Conservation (phyloP, 371 early-diverging fungal genomes). For the Lichtheimia hyalospora region DNA sequence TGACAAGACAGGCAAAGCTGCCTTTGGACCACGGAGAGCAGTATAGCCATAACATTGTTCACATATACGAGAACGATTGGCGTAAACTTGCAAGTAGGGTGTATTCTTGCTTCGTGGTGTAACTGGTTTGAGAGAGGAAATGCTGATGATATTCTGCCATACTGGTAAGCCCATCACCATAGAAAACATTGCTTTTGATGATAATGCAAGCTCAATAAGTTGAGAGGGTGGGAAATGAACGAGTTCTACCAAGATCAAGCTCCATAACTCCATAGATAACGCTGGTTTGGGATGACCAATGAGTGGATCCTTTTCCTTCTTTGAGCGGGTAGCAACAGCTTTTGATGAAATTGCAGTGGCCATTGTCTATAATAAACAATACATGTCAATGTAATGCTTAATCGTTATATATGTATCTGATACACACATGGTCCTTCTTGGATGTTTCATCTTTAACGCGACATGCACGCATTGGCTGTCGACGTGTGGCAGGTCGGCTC, state of each 20-base stretch:
- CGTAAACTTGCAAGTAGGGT: neutral
- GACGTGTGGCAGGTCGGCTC: too few relatives aligned
- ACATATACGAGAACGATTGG: neutral
- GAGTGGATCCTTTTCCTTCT: too few relatives aligned
- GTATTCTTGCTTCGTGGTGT: neutral
- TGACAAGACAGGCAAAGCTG: neutral
- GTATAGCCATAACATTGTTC: neutral
- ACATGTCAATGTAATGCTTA: too few relatives aligned
- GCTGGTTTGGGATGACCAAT: too few relatives aligned
- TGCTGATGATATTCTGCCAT: neutral
- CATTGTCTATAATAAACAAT: too few relatives aligned
- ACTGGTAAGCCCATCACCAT: constrained; percentile 4
- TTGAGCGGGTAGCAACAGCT: too few relatives aligned
- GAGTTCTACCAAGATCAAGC: neutral
- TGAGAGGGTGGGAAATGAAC: neutral
- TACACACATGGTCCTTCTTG: too few relatives aligned
- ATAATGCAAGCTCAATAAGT: neutral
- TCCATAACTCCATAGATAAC: constrained; percentile 9
- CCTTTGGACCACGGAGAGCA: neutral
- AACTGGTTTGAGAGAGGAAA: neutral
- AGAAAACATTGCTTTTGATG: neutral
- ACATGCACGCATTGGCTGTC: too few relatives aligned
- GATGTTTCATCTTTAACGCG: too few relatives aligned
- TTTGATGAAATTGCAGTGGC: too few relatives aligned
- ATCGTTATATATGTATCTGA: too few relatives aligned